Percentiles rank a stretch among this genome's conserved stretches.
Evolutionary conservation across 768 basidiomycete species (phyloP).

Genomic region (Hypsizygus marmoreus): DNA sequence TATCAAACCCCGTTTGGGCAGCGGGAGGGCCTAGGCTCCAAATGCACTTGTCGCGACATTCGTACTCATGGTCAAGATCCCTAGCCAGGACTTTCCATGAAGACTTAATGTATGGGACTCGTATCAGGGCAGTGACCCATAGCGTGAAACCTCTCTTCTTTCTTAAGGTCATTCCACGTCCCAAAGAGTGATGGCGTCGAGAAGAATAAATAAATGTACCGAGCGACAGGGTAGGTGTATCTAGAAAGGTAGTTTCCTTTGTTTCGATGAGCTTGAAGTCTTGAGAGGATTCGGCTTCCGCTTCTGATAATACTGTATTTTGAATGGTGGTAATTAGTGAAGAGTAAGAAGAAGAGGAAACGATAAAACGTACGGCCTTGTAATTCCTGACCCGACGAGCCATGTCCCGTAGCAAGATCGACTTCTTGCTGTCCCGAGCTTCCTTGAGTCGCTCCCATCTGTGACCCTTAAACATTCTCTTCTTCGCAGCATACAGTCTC

Average conservation of each 20-base stretch:
- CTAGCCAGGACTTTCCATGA: too few relatives aligned
- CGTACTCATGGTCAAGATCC: too few relatives aligned
- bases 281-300: slow-evolving; percentile 62
- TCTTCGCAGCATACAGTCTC: slow-evolving; percentile 73
- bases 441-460: slow-evolving; percentile 71
- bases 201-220: too few relatives aligned
- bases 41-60: too few relatives aligned
- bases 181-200: too few relatives aligned
- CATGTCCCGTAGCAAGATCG: slow-evolving; percentile 71
- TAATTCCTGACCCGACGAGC: slow-evolving; percentile 61
- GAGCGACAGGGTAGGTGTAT: too few relatives aligned
- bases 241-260: slow-evolving; percentile 67
- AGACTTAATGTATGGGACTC: too few relatives aligned
- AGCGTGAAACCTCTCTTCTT: too few relatives aligned
- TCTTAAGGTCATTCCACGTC: too few relatives aligned
- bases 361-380: slow-evolving; percentile 53
- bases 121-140: too few relatives aligned
- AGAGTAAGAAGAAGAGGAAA: not conserved
- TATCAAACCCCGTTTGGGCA: too few relatives aligned
- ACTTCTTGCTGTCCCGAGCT: slow-evolving; percentile 47
- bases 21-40: too few relatives aligned
- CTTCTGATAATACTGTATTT: slow-evolving; percentile 46
- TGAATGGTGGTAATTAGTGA: slow-evolving; percentile 7
- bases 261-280: slow-evolving; percentile 45
- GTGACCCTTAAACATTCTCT: slow-evolving; percentile 93